Evolutionary conservation across 2,329 filamentous ascomycete genomes (phyloP).

Genomic region (Meredithiella fracta): DNA sequence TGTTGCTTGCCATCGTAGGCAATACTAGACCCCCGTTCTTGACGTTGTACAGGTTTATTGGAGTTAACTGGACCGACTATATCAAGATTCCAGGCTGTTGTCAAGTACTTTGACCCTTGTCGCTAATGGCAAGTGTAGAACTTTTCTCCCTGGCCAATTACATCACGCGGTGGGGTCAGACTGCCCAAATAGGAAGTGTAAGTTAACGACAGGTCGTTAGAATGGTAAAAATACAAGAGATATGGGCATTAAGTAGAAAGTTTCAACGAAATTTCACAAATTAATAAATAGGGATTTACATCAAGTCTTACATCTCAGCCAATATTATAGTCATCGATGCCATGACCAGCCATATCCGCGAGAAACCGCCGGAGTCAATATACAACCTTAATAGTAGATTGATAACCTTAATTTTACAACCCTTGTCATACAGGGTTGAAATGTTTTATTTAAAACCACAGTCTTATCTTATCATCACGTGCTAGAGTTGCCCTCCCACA

Average conservation of each 20-base stretch:
- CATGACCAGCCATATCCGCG: too few relatives aligned
- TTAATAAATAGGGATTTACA: too few relatives aligned
- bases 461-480: constrained; percentile 2
- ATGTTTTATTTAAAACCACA: neutral
- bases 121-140: constrained; percentile 6
- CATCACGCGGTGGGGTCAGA: constrained; percentile 12
- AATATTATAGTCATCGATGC: too few relatives aligned
- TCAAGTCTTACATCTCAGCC: too few relatives aligned
- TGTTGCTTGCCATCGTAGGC: constrained; percentile 8
- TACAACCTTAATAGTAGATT: neutral
- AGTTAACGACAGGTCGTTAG: constrained; percentile 1
- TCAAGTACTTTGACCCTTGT: neutral
- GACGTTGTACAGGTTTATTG: neutral
- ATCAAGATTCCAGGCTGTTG: neutral
- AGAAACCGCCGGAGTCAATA: too few relatives aligned
- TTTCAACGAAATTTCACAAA: too few relatives aligned
- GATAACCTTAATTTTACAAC: too few relatives aligned
- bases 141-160: constrained; percentile 12
- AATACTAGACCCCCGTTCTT: neutral
- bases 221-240: neutral
- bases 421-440: neutral
- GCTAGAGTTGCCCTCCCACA: constrained; percentile 14
- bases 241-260: neutral
- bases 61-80: neutral
- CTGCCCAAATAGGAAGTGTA: constrained; percentile 12